Evolutionary conservation across 2,329 filamentous ascomycete species (phyloP).

Genomic region (Trichoderma atrobrunneum): DNA sequence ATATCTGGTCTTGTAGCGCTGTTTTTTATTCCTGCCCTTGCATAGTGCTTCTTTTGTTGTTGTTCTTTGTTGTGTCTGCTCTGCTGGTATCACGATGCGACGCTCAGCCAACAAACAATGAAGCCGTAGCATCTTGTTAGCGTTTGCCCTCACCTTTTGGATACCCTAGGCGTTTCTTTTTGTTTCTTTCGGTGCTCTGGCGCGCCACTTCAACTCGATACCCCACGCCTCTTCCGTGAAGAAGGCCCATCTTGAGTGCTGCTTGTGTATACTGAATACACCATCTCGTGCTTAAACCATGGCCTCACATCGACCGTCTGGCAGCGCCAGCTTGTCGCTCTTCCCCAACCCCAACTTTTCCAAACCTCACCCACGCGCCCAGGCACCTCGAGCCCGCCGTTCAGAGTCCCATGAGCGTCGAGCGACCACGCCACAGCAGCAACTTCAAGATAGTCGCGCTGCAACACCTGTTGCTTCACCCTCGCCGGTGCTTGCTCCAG

Average conservation of each 20-base stretch:
- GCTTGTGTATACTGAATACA: neutral
- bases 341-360: conserved; percentile 51
- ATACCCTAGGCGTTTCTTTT: conserved; percentile 19
- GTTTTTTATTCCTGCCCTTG: conserved; percentile 5
- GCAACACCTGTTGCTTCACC: conserved; percentile 24
- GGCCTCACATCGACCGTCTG: conserved; percentile 37
- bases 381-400: conserved; percentile 39
- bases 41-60: neutral
- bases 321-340: conserved; percentile 53
- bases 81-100: conserved; percentile 19
- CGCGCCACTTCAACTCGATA: conserved; percentile 1
- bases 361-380: conserved; percentile 33
- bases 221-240: conserved; percentile 27
- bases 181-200: neutral
- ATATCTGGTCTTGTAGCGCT: conserved; percentile 17
- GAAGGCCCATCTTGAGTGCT: conserved; percentile 20
- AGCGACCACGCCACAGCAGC: conserved; percentile 37
- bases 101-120: conserved; percentile 24
- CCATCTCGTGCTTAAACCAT: conserved; percentile 29
- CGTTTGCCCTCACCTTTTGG: conserved; percentile 9
- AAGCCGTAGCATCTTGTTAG: conserved; percentile 27
- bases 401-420: conserved; percentile 38
- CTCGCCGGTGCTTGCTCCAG: conserved; percentile 23
- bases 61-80: conserved; percentile 13
- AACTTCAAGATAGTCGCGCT: conserved; percentile 34